A percentile compares a stretch with the other conserved stretches of the same genome.
These are phyloP conservation scores for Ogataea dorogensis DNA, from an alignment of 805 yeast genomes.

Conservation along the genomic window DNA sequence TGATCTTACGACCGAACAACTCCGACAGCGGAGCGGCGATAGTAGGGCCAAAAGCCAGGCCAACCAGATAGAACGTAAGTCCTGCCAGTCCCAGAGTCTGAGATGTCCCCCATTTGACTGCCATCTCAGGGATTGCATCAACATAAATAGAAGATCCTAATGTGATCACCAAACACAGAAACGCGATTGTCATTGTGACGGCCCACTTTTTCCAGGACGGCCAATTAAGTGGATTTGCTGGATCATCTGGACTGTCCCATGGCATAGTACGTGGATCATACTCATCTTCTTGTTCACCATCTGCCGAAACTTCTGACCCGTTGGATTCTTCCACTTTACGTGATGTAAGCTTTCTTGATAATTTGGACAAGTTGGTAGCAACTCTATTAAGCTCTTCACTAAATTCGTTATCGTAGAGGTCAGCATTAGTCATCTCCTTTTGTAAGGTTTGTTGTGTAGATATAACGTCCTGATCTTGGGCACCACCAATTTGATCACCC, in stretches of 20 bases:
- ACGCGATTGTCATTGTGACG: conserved; percentile 62
- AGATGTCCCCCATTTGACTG: conserved; percentile 47
- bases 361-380: conserved; percentile 20
- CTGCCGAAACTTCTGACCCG: conserved; percentile 4
- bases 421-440: conserved; percentile 13
- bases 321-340: conserved; percentile 13
- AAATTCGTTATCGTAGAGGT: conserved; percentile 25
- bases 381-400: conserved; percentile 24
- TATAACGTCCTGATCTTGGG: background rate
- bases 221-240: conserved; percentile 70
- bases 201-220: conserved; percentile 60
- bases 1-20: conserved; percentile 62
- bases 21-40: conserved; percentile 73
- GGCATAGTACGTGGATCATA: conserved; percentile 42
- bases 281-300: conserved; percentile 16
- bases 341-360: conserved; percentile 19
- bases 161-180: conserved; percentile 64
- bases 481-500: background rate
- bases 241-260: conserved; percentile 66
- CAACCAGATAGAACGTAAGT: conserved; percentile 64
- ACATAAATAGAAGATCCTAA: conserved; percentile 75
- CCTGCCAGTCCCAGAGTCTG: conserved; percentile 66
- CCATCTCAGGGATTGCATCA: conserved; percentile 58
- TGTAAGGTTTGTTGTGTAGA: conserved; percentile 15
- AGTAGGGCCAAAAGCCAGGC: conserved; percentile 71